A percentile compares a stretch with the other conserved stretches of the same genome.
phyloP scores from a whole-genome alignment of 208 protist species.

The Leishmania braziliensis region DNA sequence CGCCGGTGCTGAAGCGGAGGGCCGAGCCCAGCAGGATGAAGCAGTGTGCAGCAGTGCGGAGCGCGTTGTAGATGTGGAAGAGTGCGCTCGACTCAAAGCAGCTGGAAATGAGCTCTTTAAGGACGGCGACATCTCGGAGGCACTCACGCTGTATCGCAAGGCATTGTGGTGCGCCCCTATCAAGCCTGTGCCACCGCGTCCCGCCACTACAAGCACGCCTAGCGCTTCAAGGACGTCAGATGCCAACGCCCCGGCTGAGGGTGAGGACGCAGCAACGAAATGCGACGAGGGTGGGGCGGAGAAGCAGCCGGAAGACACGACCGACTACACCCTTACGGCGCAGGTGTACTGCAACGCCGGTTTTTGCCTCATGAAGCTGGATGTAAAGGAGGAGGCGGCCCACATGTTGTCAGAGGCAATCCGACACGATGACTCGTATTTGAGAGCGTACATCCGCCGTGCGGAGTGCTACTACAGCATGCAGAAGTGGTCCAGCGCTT shows the following conservation, averaged over 20 bases:
- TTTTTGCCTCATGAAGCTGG: slow-evolving; percentile 72
- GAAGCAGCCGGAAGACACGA: slow-evolving; percentile 31
- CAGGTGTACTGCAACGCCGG: slow-evolving; percentile 90
- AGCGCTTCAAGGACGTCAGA: background rate
- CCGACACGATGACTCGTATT: slow-evolving; percentile 75
- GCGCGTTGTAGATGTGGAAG: slow-evolving; percentile 46
- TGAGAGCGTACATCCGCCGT: slow-evolving; percentile 86
- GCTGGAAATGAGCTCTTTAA: slow-evolving; percentile 73
- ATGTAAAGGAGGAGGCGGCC: slow-evolving; percentile 75
- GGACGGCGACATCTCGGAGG: slow-evolving; percentile 52
- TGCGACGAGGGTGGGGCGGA: background rate
- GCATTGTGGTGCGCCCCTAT: slow-evolving; percentile 61
- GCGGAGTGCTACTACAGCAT: slow-evolving; percentile 90
- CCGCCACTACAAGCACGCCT: background rate
- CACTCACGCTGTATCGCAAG: slow-evolving; percentile 71
- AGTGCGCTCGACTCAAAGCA: slow-evolving; percentile 65
- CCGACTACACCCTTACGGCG: slow-evolving; percentile 82
- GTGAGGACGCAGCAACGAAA: background rate
- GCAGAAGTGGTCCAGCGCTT: slow-evolving; percentile 83
- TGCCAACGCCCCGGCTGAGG: background rate
- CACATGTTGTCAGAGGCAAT: slow-evolving; percentile 84
- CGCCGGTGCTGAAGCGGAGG: background rate
- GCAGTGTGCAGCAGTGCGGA: background rate
- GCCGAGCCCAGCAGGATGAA: background rate
- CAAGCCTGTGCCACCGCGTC: slow-evolving; percentile 47